Percentiles rank a stretch among this genome's conserved stretches.
phyloP scores from a whole-genome alignment of 192 early-diverging fungal species.

The Backusella australiensis region DNA sequence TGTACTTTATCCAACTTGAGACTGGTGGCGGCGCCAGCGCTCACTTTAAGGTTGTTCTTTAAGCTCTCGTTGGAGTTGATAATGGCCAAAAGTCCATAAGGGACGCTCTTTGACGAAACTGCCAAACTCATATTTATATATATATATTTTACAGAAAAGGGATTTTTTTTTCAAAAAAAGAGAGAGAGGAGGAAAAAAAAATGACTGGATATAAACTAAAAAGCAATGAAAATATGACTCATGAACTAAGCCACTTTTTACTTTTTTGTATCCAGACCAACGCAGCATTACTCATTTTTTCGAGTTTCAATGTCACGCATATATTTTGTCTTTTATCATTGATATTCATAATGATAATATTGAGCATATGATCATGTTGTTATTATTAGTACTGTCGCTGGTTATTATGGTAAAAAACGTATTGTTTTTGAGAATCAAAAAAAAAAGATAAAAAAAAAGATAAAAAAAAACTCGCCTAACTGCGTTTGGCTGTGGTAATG shows the following conservation, averaged over 20 bases:
- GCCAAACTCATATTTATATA: conserved; percentile 6
- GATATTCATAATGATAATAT: too few relatives aligned
- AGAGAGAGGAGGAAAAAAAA: neutral
- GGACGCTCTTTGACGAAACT: neutral
- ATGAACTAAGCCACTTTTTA: conserved; percentile 18
- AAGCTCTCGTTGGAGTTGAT: neutral
- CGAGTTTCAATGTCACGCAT: neutral
- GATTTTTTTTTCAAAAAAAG: neutral
- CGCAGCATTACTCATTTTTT: neutral
- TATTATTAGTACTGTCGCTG: too few relatives aligned
- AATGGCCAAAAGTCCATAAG: conserved; percentile 15
- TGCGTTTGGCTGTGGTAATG: too few relatives aligned
- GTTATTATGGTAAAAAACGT: too few relatives aligned
- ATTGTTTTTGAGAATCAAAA: too few relatives aligned
- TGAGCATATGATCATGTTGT: too few relatives aligned
- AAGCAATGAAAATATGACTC: conserved; percentile 12
- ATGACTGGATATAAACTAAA: neutral
- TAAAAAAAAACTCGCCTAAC: too few relatives aligned
- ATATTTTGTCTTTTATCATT: too few relatives aligned
- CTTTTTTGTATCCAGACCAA: neutral
- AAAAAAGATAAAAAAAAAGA: too few relatives aligned
- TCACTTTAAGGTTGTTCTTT: neutral
- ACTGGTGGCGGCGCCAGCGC: conserved; percentile 1
- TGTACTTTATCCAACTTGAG: neutral
- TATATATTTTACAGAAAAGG: neutral